phyloP scores from a whole-genome alignment of 2,329 filamentous ascomycete genomes.

The Didymella glomerata region DNA sequence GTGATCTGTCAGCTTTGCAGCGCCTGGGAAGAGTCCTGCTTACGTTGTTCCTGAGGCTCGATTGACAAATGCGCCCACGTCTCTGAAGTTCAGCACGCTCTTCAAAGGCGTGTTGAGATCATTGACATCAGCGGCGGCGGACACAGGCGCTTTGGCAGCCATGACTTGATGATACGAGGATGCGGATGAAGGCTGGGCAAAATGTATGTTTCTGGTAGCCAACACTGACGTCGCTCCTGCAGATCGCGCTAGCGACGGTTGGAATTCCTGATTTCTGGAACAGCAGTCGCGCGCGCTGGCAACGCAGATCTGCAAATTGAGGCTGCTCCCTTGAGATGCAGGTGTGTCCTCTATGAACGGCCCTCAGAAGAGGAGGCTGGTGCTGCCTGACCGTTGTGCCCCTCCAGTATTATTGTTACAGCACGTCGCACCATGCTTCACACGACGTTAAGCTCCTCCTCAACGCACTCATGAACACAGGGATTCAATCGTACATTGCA shows the following conservation, averaged over 20 bases:
- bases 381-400: neutral
- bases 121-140: conserved; percentile 11
- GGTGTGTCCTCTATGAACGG: neutral
- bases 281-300: conserved; percentile 1
- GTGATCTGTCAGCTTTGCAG: conserved; percentile 13
- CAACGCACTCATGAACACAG: neutral
- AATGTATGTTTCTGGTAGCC: conserved; percentile 20
- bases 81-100: conserved; percentile 50
- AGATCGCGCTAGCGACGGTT: conserved; percentile 17
- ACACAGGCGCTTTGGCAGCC: conserved; percentile 6
- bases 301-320: neutral
- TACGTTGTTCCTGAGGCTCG: conserved; percentile 30
- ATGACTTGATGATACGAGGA: conserved; percentile 2
- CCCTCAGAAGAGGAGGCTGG: neutral
- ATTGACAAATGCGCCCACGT: conserved; percentile 47
- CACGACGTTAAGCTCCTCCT: neutral
- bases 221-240: conserved; percentile 22
- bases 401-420: neutral
- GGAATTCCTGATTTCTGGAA: conserved; percentile 14
- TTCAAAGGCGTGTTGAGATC: conserved; percentile 33
- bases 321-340: neutral
- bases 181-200: conserved; percentile 10
- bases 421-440: neutral
- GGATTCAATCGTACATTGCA: neutral
- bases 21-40: neutral